Conservation (phyloP, 129 eudicot species). For the Saposhnikovia divaricata region DNA sequence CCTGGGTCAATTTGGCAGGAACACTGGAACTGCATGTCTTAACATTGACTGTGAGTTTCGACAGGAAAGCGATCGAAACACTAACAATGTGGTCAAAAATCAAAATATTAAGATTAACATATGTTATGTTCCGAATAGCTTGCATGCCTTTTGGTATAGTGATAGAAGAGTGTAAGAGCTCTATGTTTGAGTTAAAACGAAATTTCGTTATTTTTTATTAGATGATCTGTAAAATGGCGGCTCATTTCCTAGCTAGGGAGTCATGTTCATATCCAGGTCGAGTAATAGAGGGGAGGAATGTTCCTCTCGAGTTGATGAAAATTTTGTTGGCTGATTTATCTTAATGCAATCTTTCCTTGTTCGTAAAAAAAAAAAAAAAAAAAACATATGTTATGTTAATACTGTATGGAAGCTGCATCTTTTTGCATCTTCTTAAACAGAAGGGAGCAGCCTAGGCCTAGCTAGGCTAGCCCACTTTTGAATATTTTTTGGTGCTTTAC, state of each 20-base stretch:
- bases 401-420: not conserved
- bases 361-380: too few species aligned
- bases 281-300: too few species aligned
- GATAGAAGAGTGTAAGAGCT: too few species aligned
- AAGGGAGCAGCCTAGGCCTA: not conserved
- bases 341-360: too few species aligned
- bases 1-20: not conserved
- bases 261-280: too few species aligned
- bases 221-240: too few species aligned
- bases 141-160: too few species aligned
- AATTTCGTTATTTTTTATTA: too few species aligned
- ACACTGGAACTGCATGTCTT: not conserved
- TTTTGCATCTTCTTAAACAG: not conserved
- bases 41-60: not conserved
- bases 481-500: not conserved
- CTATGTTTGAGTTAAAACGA: too few species aligned
- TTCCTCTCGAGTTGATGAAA: too few species aligned
- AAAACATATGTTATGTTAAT: not conserved
- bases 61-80: not conserved
- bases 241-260: too few species aligned
- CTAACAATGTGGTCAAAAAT: not conserved
- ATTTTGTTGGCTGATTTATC: too few species aligned
- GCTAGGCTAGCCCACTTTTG: conserved; percentile 2
- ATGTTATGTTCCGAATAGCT: not conserved
- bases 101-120: not conserved